Evolutionary conservation across 805 yeast species (phyloP).

Genomic region (Starmerella vaccinii): DNA sequence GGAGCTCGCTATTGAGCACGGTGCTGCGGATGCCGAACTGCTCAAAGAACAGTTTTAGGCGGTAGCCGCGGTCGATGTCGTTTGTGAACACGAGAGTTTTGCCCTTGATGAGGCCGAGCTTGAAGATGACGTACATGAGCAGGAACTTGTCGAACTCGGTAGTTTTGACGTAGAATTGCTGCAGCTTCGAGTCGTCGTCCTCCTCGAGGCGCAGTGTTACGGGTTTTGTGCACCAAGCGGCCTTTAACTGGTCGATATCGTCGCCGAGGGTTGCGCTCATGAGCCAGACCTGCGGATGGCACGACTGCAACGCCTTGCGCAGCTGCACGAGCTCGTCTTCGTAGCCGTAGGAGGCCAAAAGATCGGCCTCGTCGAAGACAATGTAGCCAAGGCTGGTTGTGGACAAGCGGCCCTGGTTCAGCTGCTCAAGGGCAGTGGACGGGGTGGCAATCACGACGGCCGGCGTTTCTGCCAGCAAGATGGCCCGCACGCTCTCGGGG

Average conservation of each 20-base stretch:
- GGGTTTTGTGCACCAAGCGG: constrained; percentile 67
- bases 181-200: constrained; percentile 49
- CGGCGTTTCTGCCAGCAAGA: constrained; percentile 64
- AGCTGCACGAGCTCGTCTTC: constrained; percentile 68
- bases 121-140: constrained; percentile 82
- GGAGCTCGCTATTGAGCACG: constrained; percentile 83
- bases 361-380: constrained; percentile 92
- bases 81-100: constrained; percentile 86
- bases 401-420: constrained; percentile 39
- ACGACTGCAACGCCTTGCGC: constrained; percentile 50
- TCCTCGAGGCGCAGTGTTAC: constrained; percentile 74
- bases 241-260: constrained; percentile 67
- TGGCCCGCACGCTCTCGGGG: constrained; percentile 58
- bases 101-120: constrained; percentile 77
- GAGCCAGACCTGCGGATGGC: constrained; percentile 66
- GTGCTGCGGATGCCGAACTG: constrained; percentile 89
- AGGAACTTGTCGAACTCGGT: constrained; percentile 86
- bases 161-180: constrained; percentile 79
- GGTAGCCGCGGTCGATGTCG: constrained; percentile 88
- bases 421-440: constrained; percentile 49
- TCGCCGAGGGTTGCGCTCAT: constrained; percentile 95
- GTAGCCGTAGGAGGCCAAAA: constrained; percentile 81
- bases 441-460: constrained; percentile 84
- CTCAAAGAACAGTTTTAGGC: constrained; percentile 79
- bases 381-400: constrained; percentile 52